Conservation (phyloP, 176 grass and related monocot species). For the Avena sativa region DNA sequence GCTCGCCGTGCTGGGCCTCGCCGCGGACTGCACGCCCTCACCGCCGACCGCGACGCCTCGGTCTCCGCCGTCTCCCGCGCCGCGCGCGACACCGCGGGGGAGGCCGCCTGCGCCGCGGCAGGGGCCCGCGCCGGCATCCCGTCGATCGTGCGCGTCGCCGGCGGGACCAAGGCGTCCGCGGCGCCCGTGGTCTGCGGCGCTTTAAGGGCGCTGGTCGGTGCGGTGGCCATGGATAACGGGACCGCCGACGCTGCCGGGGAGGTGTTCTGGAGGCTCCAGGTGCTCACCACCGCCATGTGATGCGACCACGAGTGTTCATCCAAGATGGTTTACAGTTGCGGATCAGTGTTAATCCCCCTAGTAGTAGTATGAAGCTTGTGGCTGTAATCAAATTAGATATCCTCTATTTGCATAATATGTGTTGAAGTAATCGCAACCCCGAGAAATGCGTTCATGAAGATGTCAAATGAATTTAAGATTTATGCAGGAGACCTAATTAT, state of each 20-base stretch:
- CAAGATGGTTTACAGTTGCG: not conserved
- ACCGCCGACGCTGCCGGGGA: constrained; percentile 52
- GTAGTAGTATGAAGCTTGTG: no score
- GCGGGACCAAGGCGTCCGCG: constrained; percentile 41
- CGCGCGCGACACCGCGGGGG: constrained; percentile 13
- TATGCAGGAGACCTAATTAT: constrained; percentile 3
- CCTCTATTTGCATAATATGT: no score
- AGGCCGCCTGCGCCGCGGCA: constrained; percentile 42
- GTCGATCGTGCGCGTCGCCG: constrained; percentile 58
- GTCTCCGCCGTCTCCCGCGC: constrained; percentile 47
- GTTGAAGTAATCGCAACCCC: no score
- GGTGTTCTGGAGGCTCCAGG: constrained; percentile 60
- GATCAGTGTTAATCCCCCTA: no score
- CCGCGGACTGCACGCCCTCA: constrained; percentile 40
- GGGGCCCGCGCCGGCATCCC: constrained; percentile 42
- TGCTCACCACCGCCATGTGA: constrained; percentile 28
- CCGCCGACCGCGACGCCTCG: constrained; percentile 48
- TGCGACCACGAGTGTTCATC: not conserved
- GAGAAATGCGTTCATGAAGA: no score
- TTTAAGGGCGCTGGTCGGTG: constrained; percentile 61
- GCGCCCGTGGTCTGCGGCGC: constrained; percentile 57
- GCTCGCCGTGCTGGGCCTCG: constrained; percentile 63
- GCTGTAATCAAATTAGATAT: no score
- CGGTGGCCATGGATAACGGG: constrained; percentile 56
- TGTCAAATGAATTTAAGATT: no score